These are phyloP conservation scores for Chytriomyces sp. DNA, from an alignment of 192 early-diverging fungal genomes.

Conservation along the genomic window DNA sequence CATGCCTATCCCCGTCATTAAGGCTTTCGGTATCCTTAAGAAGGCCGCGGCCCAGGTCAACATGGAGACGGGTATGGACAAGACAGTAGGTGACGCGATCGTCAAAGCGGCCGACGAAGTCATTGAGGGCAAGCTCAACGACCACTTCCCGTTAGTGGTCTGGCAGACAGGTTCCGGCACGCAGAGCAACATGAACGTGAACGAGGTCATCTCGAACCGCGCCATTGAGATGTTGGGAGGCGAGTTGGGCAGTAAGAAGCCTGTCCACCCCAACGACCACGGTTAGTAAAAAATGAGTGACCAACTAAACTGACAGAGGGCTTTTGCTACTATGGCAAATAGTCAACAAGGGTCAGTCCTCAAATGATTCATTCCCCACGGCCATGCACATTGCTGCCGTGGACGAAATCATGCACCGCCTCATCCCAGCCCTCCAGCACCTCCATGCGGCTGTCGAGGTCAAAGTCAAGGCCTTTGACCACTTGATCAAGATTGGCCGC, in stretches of 20 bases:
- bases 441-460: slow-evolving; percentile 78
- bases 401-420: slow-evolving; percentile 65
- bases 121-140: slow-evolving; percentile 86
- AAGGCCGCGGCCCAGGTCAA: slow-evolving; percentile 94
- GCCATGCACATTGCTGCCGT: slow-evolving; percentile 99
- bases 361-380: slow-evolving; percentile 99
- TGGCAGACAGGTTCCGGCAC: slow-evolving; percentile 97
- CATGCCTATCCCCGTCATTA: slow-evolving; percentile 95
- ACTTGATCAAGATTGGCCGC: slow-evolving; percentile 99
- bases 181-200: slow-evolving; percentile 77
- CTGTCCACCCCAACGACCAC: slow-evolving; percentile 99
- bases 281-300: too few relatives aligned
- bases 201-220: slow-evolving; percentile 95
- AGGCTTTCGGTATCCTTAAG: slow-evolving; percentile 94
- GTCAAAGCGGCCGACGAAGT: slow-evolving; percentile 64
- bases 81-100: slow-evolving; percentile 82
- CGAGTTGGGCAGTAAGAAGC: slow-evolving; percentile 88
- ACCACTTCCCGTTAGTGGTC: slow-evolving; percentile 98
- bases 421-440: slow-evolving; percentile 83
- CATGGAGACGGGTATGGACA: slow-evolving; percentile 84
- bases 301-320: too few relatives aligned
- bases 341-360: slow-evolving; percentile 98
- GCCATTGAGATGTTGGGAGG: slow-evolving; percentile 92
- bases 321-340: too few relatives aligned
- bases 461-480: slow-evolving; percentile 79